Evolutionary conservation across 2,329 filamentous ascomycete genomes (phyloP).

Genomic region (Colletotrichum tabaci): DNA sequence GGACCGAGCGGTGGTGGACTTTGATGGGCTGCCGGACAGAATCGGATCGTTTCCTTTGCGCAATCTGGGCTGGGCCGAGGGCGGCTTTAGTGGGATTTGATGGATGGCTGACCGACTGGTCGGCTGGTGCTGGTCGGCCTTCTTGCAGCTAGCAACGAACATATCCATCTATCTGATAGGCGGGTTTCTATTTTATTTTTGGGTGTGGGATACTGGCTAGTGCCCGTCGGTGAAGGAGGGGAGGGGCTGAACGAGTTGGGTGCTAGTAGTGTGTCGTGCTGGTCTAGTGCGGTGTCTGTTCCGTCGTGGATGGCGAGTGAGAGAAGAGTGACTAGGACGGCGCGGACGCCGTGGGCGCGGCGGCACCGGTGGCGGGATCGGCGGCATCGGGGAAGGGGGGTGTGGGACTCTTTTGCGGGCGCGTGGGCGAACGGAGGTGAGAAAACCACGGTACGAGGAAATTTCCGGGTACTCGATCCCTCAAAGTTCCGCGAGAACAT

Average conservation of each 20-base stretch:
- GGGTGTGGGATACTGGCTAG: background rate
- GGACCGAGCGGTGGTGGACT: background rate
- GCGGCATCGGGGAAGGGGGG: background rate
- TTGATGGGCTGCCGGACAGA: background rate
- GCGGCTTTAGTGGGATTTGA: background rate
- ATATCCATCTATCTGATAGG: background rate
- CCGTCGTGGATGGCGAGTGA: background rate
- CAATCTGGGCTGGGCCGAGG: background rate
- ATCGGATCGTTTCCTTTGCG: background rate
- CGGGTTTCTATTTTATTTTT: background rate
- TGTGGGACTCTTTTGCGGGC: background rate
- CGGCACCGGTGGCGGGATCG: background rate
- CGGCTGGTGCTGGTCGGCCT: background rate
- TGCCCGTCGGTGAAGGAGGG: constrained; percentile 7
- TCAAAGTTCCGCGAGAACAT: too few species aligned
- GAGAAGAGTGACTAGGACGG: background rate
- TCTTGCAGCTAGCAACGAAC: background rate
- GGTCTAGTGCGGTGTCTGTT: background rate
- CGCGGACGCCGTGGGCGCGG: background rate
- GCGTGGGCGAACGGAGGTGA: background rate
- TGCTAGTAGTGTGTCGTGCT: background rate
- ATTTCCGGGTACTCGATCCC: too few species aligned
- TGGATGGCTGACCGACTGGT: background rate
- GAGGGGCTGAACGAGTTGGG: background rate
- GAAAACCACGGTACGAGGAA: background rate